Conservation (phyloP, 768 basidiomycete genomes). For the Panaeolus cyanescens region DNA sequence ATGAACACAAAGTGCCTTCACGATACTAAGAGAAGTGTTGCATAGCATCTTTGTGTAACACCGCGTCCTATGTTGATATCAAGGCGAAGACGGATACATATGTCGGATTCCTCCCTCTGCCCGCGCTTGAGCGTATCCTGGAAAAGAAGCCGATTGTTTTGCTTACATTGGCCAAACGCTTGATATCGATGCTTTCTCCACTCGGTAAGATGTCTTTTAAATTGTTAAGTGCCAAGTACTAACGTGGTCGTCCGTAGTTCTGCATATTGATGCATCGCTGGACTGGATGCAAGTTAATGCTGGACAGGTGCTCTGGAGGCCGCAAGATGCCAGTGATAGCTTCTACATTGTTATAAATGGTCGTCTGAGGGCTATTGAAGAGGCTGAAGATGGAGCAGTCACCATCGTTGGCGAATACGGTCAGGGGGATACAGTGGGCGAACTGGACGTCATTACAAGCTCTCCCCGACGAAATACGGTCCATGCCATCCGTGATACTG, state of each 20-base stretch:
- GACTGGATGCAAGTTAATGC: conserved; percentile 99
- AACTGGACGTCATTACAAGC: conserved; percentile 96
- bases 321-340: conserved; percentile 88
- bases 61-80: conserved; percentile 95
- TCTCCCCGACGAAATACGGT: conserved; percentile 85
- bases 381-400: conserved; percentile 75
- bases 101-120: conserved; percentile 90
- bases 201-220: conserved; percentile 55
- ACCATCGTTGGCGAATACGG: conserved; percentile 92
- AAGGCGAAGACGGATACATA: conserved; percentile 98
- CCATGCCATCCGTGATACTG: conserved; percentile 97
- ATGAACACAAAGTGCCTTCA: background rate
- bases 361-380: conserved; percentile 86
- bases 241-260: conserved; percentile 48
- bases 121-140: conserved; percentile 85
- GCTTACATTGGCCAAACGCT: conserved; percentile 91
- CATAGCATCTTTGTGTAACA: conserved; percentile 89
- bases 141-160: conserved; percentile 96
- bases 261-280: conserved; percentile 95
- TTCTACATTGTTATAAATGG: conserved; percentile 99
- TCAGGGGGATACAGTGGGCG: conserved; percentile 96
- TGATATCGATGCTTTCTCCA: conserved; percentile 93
- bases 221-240: background rate
- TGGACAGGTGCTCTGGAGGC: conserved; percentile 93
- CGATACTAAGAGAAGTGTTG: conserved; percentile 1